These are phyloP conservation scores for Schizophyllum commune DNA, from an alignment of 1,284 basidiomycete species.

Conservation along the genomic window DNA sequence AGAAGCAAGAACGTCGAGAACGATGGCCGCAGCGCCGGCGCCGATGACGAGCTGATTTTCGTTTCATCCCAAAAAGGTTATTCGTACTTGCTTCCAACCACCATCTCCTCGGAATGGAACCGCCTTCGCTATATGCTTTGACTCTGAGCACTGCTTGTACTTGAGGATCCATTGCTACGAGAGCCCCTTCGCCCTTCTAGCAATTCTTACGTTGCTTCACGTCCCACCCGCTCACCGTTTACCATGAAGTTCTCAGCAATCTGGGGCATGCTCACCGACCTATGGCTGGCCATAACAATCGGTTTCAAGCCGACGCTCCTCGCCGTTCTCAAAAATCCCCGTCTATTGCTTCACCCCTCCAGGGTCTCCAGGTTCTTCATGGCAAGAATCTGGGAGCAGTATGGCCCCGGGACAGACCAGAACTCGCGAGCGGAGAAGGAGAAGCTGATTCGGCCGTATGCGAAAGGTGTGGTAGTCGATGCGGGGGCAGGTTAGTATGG, in stretches of 20 bases:
- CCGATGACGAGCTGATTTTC: neutral
- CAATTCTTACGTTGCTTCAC: no score
- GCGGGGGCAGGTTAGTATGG: constrained; percentile 52
- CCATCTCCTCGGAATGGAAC: no score
- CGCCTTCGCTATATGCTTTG: no score
- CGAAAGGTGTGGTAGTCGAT: constrained; percentile 57
- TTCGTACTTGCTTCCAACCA: no score
- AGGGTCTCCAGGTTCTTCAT: constrained; percentile 51
- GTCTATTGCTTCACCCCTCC: constrained; percentile 36
- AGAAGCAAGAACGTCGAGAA: neutral
- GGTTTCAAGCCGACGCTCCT: constrained; percentile 44
- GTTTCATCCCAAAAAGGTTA: no score
- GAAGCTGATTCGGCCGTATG: constrained; percentile 43
- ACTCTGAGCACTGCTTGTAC: no score
- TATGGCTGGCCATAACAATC: constrained; percentile 29
- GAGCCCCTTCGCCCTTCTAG: no score
- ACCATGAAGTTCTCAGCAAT: constrained; percentile 38
- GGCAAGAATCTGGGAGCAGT: constrained; percentile 46
- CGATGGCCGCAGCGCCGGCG: neutral
- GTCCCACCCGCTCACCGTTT: neutral
- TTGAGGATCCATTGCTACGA: no score
- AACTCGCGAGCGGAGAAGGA: constrained; percentile 34
- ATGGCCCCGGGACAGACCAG: constrained; percentile 44
- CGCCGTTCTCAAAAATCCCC: constrained; percentile 32
- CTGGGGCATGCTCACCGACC: constrained; percentile 31